Evolutionary conservation across 345 rosid species (phyloP).

Genomic region (Crucihimalaya himalaica): DNA sequence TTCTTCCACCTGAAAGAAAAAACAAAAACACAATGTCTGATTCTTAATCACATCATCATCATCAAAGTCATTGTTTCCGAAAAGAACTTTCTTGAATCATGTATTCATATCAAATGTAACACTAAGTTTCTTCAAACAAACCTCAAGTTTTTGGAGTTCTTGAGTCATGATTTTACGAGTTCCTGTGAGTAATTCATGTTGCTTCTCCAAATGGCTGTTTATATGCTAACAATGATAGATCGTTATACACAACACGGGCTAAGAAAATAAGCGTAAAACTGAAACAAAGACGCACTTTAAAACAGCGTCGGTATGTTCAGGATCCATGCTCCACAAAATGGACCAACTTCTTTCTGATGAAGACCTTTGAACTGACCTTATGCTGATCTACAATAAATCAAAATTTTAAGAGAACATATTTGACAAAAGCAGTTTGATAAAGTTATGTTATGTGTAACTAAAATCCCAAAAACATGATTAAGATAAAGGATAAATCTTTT

Average conservation of each 20-base stretch:
- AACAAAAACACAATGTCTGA: too few relatives aligned
- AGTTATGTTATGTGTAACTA: too few relatives aligned
- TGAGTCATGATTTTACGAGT: neutral
- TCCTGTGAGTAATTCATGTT: neutral
- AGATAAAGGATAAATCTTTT: neutral
- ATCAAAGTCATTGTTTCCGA: neutral
- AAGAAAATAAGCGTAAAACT: neutral
- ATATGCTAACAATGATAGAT: neutral
- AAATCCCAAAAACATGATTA: neutral
- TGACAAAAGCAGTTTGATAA: neutral
- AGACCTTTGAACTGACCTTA: neutral
- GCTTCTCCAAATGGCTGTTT: constrained; percentile 7
- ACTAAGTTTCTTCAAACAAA: constrained; percentile 2
- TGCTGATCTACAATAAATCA: neutral
- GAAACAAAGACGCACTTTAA: neutral
- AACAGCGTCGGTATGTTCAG: neutral
- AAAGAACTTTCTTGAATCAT: neutral
- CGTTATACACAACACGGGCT: neutral
- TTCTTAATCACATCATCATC: neutral
- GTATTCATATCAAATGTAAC: neutral
- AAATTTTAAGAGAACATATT: neutral
- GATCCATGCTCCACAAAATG: neutral
- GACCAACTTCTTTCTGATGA: neutral
- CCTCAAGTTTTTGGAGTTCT: neutral
- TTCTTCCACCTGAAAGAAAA: constrained; percentile 8